These are phyloP conservation scores for Pythium phragmitis DNA, from an alignment of 352 stramenopile species.

Conservation along the genomic window DNA sequence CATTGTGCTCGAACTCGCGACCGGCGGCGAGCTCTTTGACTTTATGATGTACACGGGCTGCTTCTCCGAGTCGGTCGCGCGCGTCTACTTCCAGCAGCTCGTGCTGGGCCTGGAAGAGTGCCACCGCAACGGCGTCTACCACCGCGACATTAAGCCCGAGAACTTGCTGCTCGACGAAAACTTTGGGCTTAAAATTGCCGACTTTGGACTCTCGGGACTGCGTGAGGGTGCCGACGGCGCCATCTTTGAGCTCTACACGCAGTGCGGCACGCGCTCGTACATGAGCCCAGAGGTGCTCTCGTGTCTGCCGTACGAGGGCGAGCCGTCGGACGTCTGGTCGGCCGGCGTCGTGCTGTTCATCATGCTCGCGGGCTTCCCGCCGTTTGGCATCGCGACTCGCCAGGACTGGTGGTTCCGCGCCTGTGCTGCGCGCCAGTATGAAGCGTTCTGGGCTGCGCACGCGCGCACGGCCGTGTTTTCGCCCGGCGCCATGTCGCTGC, in stretches of 20 bases:
- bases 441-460: slow-evolving; percentile 81
- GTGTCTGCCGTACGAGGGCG: slow-evolving; percentile 81
- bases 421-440: slow-evolving; percentile 66
- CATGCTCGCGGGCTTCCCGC: slow-evolving; percentile 91
- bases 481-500: slow-evolving; percentile 61
- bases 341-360: slow-evolving; percentile 93
- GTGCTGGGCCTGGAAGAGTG: slow-evolving; percentile 76
- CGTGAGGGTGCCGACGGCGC: slow-evolving; percentile 57
- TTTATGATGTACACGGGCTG: slow-evolving; percentile 94
- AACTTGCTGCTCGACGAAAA: slow-evolving; percentile 89
- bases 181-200: slow-evolving; percentile 90
- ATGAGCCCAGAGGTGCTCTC: slow-evolving; percentile 92
- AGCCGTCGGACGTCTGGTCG: slow-evolving; percentile 90
- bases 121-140: slow-evolving; percentile 83
- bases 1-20: slow-evolving; percentile 88
- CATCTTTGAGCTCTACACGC: slow-evolving; percentile 73
- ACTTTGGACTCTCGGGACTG: slow-evolving; percentile 95
- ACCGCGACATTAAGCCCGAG: slow-evolving; percentile 94
- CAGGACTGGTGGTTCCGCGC: slow-evolving; percentile 91
- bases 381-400: slow-evolving; percentile 87
- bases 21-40: slow-evolving; percentile 88
- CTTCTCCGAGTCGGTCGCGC: slow-evolving; percentile 85
- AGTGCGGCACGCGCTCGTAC: slow-evolving; percentile 91
- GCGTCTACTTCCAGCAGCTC: slow-evolving; percentile 89
- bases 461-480: slow-evolving; percentile 72